These are phyloP conservation scores for Lactuca sativa DNA, from an alignment of 129 eudicot species.

Conservation along the genomic window DNA sequence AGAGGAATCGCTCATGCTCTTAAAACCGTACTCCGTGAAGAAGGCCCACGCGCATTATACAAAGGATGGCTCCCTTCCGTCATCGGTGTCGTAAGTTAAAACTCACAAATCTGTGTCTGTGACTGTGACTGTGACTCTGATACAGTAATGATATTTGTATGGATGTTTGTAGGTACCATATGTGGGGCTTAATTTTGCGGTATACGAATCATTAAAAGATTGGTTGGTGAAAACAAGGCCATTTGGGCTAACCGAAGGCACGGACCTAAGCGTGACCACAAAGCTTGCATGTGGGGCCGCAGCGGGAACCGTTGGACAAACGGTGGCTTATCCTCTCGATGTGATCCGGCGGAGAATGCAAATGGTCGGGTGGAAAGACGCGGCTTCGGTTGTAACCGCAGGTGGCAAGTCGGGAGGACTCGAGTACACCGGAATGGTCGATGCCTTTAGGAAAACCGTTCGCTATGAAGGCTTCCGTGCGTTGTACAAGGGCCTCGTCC, in stretches of 20 bases:
- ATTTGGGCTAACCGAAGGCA: slow-evolving; percentile 61
- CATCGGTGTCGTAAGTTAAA: slow-evolving; percentile 79
- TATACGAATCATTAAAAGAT: slow-evolving; percentile 88
- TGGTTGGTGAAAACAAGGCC: slow-evolving; percentile 73
- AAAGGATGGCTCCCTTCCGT: slow-evolving; percentile 99
- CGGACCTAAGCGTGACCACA: slow-evolving; percentile 71
- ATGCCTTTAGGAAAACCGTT: slow-evolving; percentile 87
- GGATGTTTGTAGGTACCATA: slow-evolving; percentile 71
- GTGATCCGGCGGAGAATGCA: slow-evolving; percentile 96
- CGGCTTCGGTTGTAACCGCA: slow-evolving; percentile 71
- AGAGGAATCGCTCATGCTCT: slow-evolving; percentile 95
- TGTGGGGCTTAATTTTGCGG: slow-evolving; percentile 96
- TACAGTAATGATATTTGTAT: background rate
- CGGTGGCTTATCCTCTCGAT: slow-evolving; percentile 97
- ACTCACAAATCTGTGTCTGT: background rate
- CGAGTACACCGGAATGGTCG: slow-evolving; percentile 87
- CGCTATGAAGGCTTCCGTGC: slow-evolving; percentile 84
- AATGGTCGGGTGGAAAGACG: slow-evolving; percentile 96
- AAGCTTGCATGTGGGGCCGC: slow-evolving; percentile 96
- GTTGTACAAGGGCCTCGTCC: slow-evolving; percentile 97
- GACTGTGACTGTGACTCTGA: background rate
- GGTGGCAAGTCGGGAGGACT: slow-evolving; percentile 65
- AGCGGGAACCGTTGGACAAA: slow-evolving; percentile 97
- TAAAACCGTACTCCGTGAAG: slow-evolving; percentile 86
- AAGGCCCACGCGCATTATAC: slow-evolving; percentile 88